Evolutionary conservation across 768 basidiomycete species (phyloP).

Genomic region (Neoboletus magnificus): DNA sequence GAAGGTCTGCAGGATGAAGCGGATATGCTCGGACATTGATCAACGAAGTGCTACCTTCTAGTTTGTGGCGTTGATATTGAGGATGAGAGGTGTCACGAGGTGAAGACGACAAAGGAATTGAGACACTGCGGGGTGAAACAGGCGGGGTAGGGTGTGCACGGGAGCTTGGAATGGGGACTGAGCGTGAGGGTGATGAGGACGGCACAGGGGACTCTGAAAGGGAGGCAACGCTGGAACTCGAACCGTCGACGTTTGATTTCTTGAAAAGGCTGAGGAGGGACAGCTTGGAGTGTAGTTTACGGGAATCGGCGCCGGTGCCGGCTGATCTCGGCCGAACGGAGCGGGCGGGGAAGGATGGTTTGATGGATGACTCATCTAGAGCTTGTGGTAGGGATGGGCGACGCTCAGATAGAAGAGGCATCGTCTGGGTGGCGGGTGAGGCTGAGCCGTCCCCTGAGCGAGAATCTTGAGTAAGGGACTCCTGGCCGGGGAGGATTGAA

Average conservation of each 20-base stretch:
- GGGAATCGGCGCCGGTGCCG: slow-evolving; percentile 60
- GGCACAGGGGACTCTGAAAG: slow-evolving; percentile 29
- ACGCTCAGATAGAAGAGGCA: slow-evolving; percentile 38
- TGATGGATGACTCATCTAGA: slow-evolving; percentile 33
- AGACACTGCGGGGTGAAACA: slow-evolving; percentile 29
- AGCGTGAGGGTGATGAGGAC: slow-evolving; percentile 26
- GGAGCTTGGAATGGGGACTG: slow-evolving; percentile 22
- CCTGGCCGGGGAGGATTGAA: slow-evolving; percentile 15
- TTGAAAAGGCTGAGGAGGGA: slow-evolving; percentile 74
- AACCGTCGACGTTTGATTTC: slow-evolving; percentile 46
- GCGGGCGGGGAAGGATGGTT: slow-evolving; percentile 29
- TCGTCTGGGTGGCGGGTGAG: background rate
- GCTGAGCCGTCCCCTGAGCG: background rate
- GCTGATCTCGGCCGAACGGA: slow-evolving; percentile 67
- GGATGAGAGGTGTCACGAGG: slow-evolving; percentile 25
- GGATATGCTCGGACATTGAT: slow-evolving; percentile 23
- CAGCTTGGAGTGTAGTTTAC: slow-evolving; percentile 63
- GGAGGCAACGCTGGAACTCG: slow-evolving; percentile 34
- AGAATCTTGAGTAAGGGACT: slow-evolving; percentile 3
- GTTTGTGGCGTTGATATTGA: slow-evolving; percentile 19
- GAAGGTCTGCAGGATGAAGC: slow-evolving; percentile 48
- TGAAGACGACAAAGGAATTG: slow-evolving; percentile 26
- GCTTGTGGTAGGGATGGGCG: slow-evolving; percentile 72
- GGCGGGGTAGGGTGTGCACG: slow-evolving; percentile 20
- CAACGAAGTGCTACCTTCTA: slow-evolving; percentile 23